Conservation (phyloP, 176 grass and related monocot genomes). For the Juncus effusus region DNA sequence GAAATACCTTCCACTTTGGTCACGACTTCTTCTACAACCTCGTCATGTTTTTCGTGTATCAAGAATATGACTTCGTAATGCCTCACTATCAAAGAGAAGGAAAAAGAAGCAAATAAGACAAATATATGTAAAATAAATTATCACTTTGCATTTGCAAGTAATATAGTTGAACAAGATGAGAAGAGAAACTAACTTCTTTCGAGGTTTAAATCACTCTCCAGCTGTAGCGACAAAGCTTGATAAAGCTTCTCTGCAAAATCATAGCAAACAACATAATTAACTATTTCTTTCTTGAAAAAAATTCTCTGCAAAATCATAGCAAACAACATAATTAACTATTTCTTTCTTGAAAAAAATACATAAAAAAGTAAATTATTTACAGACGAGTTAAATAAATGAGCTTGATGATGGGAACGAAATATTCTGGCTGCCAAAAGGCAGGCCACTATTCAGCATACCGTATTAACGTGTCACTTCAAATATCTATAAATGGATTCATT, state of each 20-base stretch:
- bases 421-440: background rate
- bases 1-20: constrained; percentile 82
- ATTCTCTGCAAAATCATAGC: constrained; percentile 54
- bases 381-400: background rate
- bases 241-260: constrained; percentile 72
- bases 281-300: constrained; percentile 36
- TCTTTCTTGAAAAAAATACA: constrained; percentile 47
- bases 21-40: constrained; percentile 71
- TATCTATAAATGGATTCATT: too few species aligned
- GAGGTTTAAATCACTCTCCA: constrained; percentile 85
- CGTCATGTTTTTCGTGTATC: constrained; percentile 69
- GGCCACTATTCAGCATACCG: too few species aligned
- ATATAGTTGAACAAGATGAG: background rate
- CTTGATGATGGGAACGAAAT: background rate
- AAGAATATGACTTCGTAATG: constrained; percentile 92
- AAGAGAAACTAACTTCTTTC: constrained; percentile 60
- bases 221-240: constrained; percentile 67
- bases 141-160: background rate
- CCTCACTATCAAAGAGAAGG: constrained; percentile 48
- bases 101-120: background rate
- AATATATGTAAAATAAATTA: constrained; percentile 6
- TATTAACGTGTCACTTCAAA: too few species aligned
- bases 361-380: background rate
- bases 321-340: background rate
- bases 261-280: background rate